Conservation (phyloP, 176 grass and related monocot species). For the Olyra latifolia region DNA sequence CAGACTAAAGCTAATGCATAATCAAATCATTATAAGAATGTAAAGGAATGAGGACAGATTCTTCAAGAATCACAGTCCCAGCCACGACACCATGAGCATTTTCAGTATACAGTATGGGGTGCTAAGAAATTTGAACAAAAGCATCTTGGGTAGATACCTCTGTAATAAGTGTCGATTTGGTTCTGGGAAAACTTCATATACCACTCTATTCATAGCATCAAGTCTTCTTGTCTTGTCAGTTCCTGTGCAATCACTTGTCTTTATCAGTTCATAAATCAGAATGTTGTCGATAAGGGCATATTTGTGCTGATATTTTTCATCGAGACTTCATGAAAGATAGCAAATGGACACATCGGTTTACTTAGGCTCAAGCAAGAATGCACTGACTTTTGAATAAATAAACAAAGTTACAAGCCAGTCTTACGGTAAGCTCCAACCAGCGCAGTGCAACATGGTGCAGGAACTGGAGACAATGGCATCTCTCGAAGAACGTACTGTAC, state of each 20-base stretch:
- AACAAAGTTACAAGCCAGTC: conserved; percentile 36
- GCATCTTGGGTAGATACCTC: conserved; percentile 55
- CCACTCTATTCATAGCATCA: conserved; percentile 66
- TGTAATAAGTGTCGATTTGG: conserved; percentile 76
- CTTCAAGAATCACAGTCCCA: conserved; percentile 22
- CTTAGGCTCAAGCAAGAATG: conserved; percentile 22
- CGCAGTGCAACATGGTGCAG: conserved; percentile 82
- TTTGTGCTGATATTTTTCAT: conserved; percentile 13
- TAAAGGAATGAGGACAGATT: not conserved
- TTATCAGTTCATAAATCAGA: conserved; percentile 30
- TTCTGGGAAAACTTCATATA: conserved; percentile 96
- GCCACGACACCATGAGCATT: not conserved
- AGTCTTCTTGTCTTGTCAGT: conserved; percentile 62
- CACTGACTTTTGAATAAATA: conserved; percentile 15
- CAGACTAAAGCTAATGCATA: conserved; percentile 17
- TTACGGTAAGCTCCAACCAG: conserved; percentile 88
- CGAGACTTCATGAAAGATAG: conserved; percentile 28
- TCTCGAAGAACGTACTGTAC: conserved; percentile 88
- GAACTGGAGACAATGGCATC: conserved; percentile 83
- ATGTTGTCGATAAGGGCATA: conserved; percentile 24
- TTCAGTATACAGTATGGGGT: not conserved
- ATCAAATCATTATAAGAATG: conserved; percentile 7
- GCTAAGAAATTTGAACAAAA: conserved; percentile 24
- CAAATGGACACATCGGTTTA: not conserved
- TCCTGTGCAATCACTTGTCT: conserved; percentile 58